Evolutionary conservation across 768 basidiomycete genomes (phyloP).

Genomic region (Mycena leptocephala): DNA sequence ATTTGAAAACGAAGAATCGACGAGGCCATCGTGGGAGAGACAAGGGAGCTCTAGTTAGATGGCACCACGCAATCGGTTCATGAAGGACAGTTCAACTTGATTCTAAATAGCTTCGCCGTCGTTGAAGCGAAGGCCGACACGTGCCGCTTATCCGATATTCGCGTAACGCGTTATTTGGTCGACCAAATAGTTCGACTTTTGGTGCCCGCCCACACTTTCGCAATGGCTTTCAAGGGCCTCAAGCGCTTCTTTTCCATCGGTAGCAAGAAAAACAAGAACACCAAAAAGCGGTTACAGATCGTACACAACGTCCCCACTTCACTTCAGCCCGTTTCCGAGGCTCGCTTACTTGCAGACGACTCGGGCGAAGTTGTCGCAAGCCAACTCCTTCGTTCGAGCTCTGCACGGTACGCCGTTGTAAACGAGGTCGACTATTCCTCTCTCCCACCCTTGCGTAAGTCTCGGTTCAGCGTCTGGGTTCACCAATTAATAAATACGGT

Average conservation of each 20-base stretch:
- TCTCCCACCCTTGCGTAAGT: constrained; percentile 81
- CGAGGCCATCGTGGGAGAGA: background rate
- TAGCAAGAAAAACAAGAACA: constrained; percentile 2
- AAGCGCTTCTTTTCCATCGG: constrained; percentile 33
- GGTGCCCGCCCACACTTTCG: background rate
- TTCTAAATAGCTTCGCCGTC: no score
- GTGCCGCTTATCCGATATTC: no score
- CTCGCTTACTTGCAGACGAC: constrained; percentile 20
- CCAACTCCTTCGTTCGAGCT: constrained; percentile 79
- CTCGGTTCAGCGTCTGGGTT: background rate
- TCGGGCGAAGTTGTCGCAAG: constrained; percentile 57
- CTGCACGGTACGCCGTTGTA: constrained; percentile 74
- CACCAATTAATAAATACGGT: constrained; percentile 20
- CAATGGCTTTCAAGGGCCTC: constrained; percentile 29
- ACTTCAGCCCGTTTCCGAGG: constrained; percentile 23
- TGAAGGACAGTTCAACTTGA: no score
- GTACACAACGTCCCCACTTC: background rate
- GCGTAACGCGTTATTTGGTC: no score
- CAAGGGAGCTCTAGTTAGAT: background rate
- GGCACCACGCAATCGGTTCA: no score
- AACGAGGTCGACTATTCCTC: constrained; percentile 70
- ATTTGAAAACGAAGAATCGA: background rate
- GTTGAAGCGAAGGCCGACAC: no score
- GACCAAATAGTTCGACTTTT: background rate
- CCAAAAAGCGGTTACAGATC: constrained; percentile 56